These are phyloP conservation scores for Blastobotrys arbuscula DNA, from an alignment of 1,139 yeast species.

Conservation along the genomic window DNA sequence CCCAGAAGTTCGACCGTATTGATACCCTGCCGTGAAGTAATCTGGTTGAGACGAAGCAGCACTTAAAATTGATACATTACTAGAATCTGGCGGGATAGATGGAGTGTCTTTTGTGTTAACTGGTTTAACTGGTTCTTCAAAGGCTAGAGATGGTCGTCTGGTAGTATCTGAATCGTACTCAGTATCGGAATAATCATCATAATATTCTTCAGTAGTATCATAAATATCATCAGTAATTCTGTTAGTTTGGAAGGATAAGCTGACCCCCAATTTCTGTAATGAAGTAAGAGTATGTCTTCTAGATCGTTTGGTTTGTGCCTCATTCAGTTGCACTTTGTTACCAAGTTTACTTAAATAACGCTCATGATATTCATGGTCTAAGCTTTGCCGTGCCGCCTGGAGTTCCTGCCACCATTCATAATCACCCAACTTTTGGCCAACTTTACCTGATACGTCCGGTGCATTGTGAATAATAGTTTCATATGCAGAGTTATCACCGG, in stretches of 20 bases:
- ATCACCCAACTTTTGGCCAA: slow-evolving; percentile 37
- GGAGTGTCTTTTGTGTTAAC: background rate
- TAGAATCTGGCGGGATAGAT: background rate
- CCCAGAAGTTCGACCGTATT: slow-evolving; percentile 9
- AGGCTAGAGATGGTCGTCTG: background rate
- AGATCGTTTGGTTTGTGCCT: slow-evolving; percentile 16
- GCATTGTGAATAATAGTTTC: slow-evolving; percentile 73
- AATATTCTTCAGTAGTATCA: slow-evolving; percentile 11
- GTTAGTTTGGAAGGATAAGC: slow-evolving; percentile 67
- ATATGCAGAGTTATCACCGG: slow-evolving; percentile 57
- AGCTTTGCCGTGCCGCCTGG: slow-evolving; percentile 48
- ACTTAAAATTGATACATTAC: background rate
- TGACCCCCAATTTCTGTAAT: slow-evolving; percentile 62
- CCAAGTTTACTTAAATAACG: slow-evolving; percentile 4
- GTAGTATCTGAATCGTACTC: background rate
- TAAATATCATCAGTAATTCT: slow-evolving; percentile 29
- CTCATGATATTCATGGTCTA: slow-evolving; percentile 27
- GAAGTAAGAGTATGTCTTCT: slow-evolving; percentile 34
- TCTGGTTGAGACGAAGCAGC: slow-evolving; percentile 4
- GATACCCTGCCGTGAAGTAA: slow-evolving; percentile 11
- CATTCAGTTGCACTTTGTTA: background rate
- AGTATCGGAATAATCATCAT: slow-evolving; percentile 15
- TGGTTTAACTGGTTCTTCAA: background rate
- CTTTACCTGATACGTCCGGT: slow-evolving; percentile 29
- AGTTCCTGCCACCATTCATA: slow-evolving; percentile 67